phyloP scores from a whole-genome alignment of 2,329 filamentous ascomycete genomes.

The Lasiodiplodia gonubiensis region DNA sequence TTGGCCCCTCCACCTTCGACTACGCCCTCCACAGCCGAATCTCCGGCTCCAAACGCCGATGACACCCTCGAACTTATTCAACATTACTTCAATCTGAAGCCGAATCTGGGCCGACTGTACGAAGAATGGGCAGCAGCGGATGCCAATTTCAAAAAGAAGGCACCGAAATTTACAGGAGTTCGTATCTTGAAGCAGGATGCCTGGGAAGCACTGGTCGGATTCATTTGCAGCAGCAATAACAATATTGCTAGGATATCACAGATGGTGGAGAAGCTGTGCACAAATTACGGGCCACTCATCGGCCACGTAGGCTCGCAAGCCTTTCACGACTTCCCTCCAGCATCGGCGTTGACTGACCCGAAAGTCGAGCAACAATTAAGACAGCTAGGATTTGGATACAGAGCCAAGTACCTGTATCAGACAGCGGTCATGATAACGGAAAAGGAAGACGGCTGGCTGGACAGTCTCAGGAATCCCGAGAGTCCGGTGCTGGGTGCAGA shows the following conservation, averaged over 20 bases:
- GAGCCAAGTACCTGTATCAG: conserved; percentile 88
- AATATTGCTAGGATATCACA: conserved; percentile 94
- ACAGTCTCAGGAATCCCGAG: conserved; percentile 77
- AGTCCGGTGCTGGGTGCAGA: conserved; percentile 63
- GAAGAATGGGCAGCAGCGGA: conserved; percentile 85
- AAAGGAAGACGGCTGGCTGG: conserved; percentile 73
- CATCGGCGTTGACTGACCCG: conserved; percentile 71
- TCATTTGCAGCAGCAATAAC: conserved; percentile 99
- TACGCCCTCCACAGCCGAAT: conserved; percentile 45
- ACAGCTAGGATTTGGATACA: conserved; percentile 88
- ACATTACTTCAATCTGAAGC: conserved; percentile 84
- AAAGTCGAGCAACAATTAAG: conserved; percentile 82
- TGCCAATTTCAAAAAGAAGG: conserved; percentile 85
- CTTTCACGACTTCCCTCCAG: conserved; percentile 87
- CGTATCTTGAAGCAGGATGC: conserved; percentile 92
- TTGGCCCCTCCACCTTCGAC: conserved; percentile 48
- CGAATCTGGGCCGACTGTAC: conserved; percentile 80
- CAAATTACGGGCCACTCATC: conserved; percentile 80
- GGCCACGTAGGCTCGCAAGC: conserved; percentile 70
- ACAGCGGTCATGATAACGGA: conserved; percentile 78
- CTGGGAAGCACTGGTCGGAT: conserved; percentile 91
- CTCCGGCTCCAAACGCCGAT: conserved; percentile 56
- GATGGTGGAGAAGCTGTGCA: conserved; percentile 94
- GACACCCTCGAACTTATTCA: conserved; percentile 77
- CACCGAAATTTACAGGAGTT: conserved; percentile 85